phyloP scores from a whole-genome alignment of 768 basidiomycete species.

The Xerocomellus chrysenteron region DNA sequence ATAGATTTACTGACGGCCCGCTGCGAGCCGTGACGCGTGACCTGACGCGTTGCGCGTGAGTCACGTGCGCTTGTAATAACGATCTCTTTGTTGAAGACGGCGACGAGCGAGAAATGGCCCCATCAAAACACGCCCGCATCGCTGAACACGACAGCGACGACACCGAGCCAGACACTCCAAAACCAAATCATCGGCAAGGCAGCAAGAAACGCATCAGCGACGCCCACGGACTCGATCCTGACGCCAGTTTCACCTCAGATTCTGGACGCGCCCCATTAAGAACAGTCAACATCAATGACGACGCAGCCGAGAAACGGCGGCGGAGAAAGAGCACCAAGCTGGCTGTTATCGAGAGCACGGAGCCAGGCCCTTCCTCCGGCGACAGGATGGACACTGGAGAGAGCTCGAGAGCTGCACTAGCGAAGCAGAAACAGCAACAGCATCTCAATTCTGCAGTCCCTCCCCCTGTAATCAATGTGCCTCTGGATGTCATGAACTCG shows the following conservation, averaged over 20 bases:
- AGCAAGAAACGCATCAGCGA: conserved; percentile 50
- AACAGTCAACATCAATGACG: conserved; percentile 66
- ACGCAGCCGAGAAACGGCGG: conserved; percentile 81
- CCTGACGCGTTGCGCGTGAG: conserved; percentile 26
- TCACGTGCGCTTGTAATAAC: conserved; percentile 27
- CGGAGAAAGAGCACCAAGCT: conserved; percentile 77
- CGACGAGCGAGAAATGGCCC: conserved; percentile 21
- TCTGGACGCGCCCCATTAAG: conserved; percentile 41
- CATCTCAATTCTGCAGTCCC: conserved; percentile 60
- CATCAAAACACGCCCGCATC: conserved; percentile 23
- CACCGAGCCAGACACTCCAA: conserved; percentile 35
- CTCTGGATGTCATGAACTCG: conserved; percentile 82
- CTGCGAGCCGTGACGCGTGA: conserved; percentile 18
- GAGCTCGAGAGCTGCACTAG: conserved; percentile 42
- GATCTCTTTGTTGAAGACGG: conserved; percentile 31
- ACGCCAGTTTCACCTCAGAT: conserved; percentile 36
- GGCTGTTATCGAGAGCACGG: conserved; percentile 51
- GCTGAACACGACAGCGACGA: conserved; percentile 29
- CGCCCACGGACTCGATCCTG: conserved; percentile 38
- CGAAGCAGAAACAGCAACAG: conserved; percentile 57
- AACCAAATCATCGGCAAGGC: conserved; percentile 20
- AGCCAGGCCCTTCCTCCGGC: conserved; percentile 56
- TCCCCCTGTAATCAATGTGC: conserved; percentile 56
- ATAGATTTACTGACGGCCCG: not conserved
- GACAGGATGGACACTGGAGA: conserved; percentile 39